These are phyloP conservation scores for Malus sieversii DNA, from an alignment of 306 rosid genomes.

Conservation along the genomic window DNA sequence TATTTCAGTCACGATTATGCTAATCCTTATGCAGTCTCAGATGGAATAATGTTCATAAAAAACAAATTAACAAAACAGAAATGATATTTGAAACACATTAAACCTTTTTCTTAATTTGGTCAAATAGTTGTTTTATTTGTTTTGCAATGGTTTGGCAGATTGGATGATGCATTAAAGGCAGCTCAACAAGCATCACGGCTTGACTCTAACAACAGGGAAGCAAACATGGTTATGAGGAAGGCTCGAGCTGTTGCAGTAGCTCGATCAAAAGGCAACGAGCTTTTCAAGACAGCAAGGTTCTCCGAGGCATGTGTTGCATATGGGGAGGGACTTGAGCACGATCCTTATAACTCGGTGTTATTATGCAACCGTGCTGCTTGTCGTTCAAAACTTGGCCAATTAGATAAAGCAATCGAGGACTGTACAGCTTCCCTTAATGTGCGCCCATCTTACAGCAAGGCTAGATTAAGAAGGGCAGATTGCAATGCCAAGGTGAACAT, in stretches of 20 bases:
- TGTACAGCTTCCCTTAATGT: conserved; percentile 56
- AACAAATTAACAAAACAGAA: not conserved
- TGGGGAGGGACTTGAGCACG: conserved; percentile 72
- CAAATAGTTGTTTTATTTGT: not conserved
- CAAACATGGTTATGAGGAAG: conserved; percentile 37
- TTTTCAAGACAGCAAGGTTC: conserved; percentile 60
- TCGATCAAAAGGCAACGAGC: conserved; percentile 62
- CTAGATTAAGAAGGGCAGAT: conserved; percentile 82
- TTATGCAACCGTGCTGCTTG: conserved; percentile 81
- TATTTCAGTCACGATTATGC: not conserved
- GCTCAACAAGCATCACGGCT: conserved; percentile 47
- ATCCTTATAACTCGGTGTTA: conserved; percentile 57
- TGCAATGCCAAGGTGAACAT: conserved; percentile 65
- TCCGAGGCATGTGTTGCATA: conserved; percentile 67
- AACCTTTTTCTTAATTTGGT: not conserved
- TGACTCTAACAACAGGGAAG: conserved; percentile 59
- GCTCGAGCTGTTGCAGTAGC: conserved; percentile 43
- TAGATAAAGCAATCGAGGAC: conserved; percentile 62
- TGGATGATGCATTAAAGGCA: conserved; percentile 69
- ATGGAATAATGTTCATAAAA: not conserved
- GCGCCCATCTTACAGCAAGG: conserved; percentile 67
- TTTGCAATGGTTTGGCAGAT: conserved; percentile 26
- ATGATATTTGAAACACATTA: not conserved
- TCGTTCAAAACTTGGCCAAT: conserved; percentile 55
- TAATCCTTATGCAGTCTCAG: not conserved